A percentile compares a stretch with the other conserved stretches of the same genome.
These are phyloP conservation scores for Corylus americana DNA, from an alignment of 306 rosid species.

Conservation along the genomic window DNA sequence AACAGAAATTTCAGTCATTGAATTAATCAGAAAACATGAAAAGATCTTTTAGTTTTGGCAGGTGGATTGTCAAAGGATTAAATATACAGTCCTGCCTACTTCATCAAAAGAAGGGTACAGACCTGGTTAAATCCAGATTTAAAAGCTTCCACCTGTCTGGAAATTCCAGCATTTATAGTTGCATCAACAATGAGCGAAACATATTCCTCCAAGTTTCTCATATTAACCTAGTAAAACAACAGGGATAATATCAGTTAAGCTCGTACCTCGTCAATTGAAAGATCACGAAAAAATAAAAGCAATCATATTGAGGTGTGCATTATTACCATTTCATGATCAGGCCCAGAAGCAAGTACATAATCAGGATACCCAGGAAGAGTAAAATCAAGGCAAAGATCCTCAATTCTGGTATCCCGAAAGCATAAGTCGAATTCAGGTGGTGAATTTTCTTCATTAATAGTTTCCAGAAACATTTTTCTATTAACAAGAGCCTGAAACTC, in stretches of 20 bases:
- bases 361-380: conserved; percentile 94
- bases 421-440: conserved; percentile 35
- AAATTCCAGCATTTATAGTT: conserved; percentile 73
- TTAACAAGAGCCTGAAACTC: conserved; percentile 85
- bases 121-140: conserved; percentile 94
- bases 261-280: conserved; percentile 5
- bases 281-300: conserved; percentile 20
- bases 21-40: conserved; percentile 4
- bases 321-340: conserved; percentile 61
- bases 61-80: not conserved
- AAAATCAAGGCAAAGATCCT: conserved; percentile 95
- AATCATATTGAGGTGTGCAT: conserved; percentile 20
- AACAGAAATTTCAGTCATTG: not conserved
- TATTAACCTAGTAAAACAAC: conserved; percentile 62
- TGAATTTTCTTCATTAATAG: conserved; percentile 41
- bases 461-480: conserved; percentile 48
- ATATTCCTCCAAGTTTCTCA: conserved; percentile 73
- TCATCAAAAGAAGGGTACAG: conserved; percentile 21
- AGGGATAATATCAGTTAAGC: conserved; percentile 18
- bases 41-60: not conserved
- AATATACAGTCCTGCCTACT: not conserved
- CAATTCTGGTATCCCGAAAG: conserved; percentile 64
- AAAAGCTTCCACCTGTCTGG: conserved; percentile 91
- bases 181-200: conserved; percentile 70
- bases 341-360: conserved; percentile 58